phyloP scores from a whole-genome alignment of 371 early-diverging fungal species.

The Syncephalastrum sp. region DNA sequence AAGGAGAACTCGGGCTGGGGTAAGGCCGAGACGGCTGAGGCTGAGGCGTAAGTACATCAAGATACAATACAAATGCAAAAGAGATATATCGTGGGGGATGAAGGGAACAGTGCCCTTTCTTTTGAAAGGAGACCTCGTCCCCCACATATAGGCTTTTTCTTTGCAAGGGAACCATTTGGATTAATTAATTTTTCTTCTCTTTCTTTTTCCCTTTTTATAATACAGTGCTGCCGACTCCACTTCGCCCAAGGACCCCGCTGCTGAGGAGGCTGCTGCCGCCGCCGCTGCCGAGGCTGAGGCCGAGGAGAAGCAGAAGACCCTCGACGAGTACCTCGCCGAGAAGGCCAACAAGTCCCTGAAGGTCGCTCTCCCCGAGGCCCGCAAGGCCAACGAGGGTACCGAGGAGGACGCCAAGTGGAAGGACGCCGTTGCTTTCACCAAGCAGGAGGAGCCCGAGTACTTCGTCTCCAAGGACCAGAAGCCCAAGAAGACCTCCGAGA shows the following conservation, averaged over 20 bases:
- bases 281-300: constrained; percentile 46
- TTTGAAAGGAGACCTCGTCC: too few relatives aligned
- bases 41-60: constrained; percentile 35
- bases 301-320: constrained; percentile 74
- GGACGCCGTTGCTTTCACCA: constrained; percentile 67
- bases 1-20: constrained; percentile 86
- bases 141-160: not conserved
- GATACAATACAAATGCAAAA: not conserved
- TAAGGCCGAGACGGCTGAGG: constrained; percentile 49
- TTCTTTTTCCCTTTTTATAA: not conserved
- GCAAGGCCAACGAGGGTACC: constrained; percentile 81
- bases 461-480: constrained; percentile 61
- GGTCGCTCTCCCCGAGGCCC: constrained; percentile 58
- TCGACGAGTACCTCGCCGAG: constrained; percentile 79
- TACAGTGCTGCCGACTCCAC: constrained; percentile 31
- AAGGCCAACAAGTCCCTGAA: constrained; percentile 68
- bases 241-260: constrained; percentile 39
- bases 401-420: constrained; percentile 75
- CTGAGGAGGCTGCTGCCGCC: constrained; percentile 39
- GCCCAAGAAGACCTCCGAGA: constrained; percentile 47
- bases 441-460: constrained; percentile 67
- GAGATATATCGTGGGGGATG: not conserved
- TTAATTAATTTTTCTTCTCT: constrained; percentile 1
- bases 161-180: constrained; percentile 1
- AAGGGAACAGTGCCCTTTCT: too few relatives aligned